A percentile compares a stretch with the other conserved stretches of the same genome.
Conservation (phyloP, 2,329 filamentous ascomycete species). For the Penicillium crustosum region DNA sequence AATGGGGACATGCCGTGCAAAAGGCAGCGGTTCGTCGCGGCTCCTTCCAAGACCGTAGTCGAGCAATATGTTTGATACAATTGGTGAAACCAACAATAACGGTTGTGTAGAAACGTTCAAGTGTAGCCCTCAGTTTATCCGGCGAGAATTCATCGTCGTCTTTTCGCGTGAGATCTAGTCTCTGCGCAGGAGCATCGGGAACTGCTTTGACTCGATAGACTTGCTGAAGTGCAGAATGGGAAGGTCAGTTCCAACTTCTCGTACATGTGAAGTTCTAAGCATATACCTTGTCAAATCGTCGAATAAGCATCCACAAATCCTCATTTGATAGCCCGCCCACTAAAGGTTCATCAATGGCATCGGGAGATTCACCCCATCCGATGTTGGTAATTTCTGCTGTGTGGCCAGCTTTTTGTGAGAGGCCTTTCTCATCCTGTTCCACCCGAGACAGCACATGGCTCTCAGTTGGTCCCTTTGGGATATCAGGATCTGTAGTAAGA, state of each 20-base stretch:
- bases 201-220: slow-evolving; percentile 71
- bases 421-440: slow-evolving; percentile 21
- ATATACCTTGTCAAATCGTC: slow-evolving; percentile 70
- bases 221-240: slow-evolving; percentile 47
- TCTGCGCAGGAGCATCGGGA: slow-evolving; percentile 59
- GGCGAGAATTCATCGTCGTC: slow-evolving; percentile 83
- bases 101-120: slow-evolving; percentile 81
- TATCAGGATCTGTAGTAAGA: background rate
- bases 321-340: slow-evolving; percentile 70
- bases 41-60: slow-evolving; percentile 79
- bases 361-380: slow-evolving; percentile 19
- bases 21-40: slow-evolving; percentile 66
- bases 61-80: slow-evolving; percentile 70
- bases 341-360: slow-evolving; percentile 42
- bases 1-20: slow-evolving; percentile 48
- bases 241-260: background rate
- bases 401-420: slow-evolving; percentile 18
- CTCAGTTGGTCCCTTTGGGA: slow-evolving; percentile 22
- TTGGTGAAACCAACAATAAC: slow-evolving; percentile 67
- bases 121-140: slow-evolving; percentile 73
- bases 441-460: slow-evolving; percentile 27
- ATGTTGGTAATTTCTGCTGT: slow-evolving; percentile 17
- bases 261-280: too few species aligned
- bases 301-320: slow-evolving; percentile 68
- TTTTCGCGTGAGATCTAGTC: slow-evolving; percentile 75